These are phyloP conservation scores for Rhizophlyctis rosea DNA, from an alignment of 192 early-diverging fungal species.

Conservation along the genomic window DNA sequence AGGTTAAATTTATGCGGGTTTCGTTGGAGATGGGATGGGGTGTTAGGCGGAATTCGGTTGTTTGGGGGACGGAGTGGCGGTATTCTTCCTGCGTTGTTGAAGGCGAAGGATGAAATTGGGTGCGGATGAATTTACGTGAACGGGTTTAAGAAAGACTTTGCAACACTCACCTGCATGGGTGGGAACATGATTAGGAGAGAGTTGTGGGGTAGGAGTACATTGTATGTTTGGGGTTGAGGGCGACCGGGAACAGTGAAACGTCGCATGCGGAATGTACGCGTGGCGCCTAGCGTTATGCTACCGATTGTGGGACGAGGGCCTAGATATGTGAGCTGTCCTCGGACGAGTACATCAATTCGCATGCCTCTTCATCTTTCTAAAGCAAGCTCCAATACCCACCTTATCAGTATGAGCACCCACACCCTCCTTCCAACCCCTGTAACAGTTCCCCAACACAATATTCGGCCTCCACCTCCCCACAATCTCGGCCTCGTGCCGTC, in stretches of 20 bases:
- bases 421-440: slow-evolving; percentile 27
- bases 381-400: slow-evolving; percentile 9
- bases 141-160: background rate
- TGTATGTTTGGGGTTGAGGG: slow-evolving; percentile 29
- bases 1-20: slow-evolving; percentile 49
- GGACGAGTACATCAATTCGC: slow-evolving; percentile 5
- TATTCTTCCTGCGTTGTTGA: slow-evolving; percentile 32
- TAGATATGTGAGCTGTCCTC: slow-evolving; percentile 35
- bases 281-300: slow-evolving; percentile 42
- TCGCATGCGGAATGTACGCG: slow-evolving; percentile 39
- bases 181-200: slow-evolving; percentile 53
- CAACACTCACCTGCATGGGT: slow-evolving; percentile 27
- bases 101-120: background rate
- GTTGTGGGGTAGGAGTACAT: slow-evolving; percentile 46
- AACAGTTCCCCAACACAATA: slow-evolving; percentile 41
- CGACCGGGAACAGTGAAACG: slow-evolving; percentile 11
- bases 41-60: background rate
- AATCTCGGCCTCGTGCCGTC: slow-evolving; percentile 15
- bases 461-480: slow-evolving; percentile 38
- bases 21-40: slow-evolving; percentile 35
- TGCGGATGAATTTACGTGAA: background rate
- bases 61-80: slow-evolving; percentile 42
- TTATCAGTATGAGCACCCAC: slow-evolving; percentile 46
- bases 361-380: background rate
- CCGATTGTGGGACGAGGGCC: slow-evolving; percentile 51